phyloP scores from a whole-genome alignment of 257 asterid species.

The Scutellaria minor region DNA sequence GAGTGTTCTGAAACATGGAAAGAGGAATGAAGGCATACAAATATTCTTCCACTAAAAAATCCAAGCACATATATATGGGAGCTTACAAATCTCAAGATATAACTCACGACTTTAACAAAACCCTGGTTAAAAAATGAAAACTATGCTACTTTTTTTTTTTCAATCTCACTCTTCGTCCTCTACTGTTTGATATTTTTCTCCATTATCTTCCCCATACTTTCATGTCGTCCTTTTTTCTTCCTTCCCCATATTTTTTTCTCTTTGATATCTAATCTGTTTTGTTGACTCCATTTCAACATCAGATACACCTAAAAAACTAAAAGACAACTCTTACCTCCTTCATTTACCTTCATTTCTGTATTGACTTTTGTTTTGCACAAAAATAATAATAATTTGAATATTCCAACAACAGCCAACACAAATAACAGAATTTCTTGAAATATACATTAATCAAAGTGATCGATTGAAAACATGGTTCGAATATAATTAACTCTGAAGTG shows the following conservation, averaged over 20 bases:
- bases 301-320: neutral
- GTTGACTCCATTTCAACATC: neutral
- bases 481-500: neutral
- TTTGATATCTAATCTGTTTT: neutral
- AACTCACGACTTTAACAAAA: neutral
- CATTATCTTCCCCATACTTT: neutral
- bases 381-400: neutral
- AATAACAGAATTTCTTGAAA: constrained; percentile 9
- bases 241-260: neutral
- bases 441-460: neutral
- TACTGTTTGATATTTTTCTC: neutral
- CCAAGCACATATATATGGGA: neutral
- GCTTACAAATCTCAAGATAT: constrained; percentile 1
- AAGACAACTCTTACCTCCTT: constrained; percentile 2
- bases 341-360: neutral
- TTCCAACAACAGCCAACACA: neutral
- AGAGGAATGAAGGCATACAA: constrained; percentile 6
- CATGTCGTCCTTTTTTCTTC: neutral
- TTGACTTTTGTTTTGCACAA: neutral
- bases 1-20: neutral
- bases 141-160: neutral
- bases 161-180: neutral
- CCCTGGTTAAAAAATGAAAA: neutral
- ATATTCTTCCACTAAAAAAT: neutral
- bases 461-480: neutral